Evolutionary conservation across 768 basidiomycete genomes (phyloP).

Genomic region (Auricularia auricula-judae): DNA sequence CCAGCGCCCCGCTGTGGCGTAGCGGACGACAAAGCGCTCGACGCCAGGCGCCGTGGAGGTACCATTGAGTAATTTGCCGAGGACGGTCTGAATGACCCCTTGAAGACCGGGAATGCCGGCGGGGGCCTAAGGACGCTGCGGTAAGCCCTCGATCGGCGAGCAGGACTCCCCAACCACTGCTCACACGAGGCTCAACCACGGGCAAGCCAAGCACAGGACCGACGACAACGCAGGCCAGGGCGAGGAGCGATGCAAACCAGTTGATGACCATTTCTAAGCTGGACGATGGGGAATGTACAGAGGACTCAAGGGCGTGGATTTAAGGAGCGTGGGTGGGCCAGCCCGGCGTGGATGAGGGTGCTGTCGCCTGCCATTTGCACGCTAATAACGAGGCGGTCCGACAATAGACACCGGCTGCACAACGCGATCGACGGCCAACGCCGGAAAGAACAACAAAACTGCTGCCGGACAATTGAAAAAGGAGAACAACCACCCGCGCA

Average conservation of each 20-base stretch:
- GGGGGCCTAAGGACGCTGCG: no score
- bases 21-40: conserved; percentile 52
- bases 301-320: no score
- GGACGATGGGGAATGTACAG: no score
- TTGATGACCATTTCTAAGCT: no score
- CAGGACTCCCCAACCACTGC: no score
- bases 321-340: not conserved
- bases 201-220: not conserved
- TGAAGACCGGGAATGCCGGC: no score
- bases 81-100: not conserved
- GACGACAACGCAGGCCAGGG: not conserved
- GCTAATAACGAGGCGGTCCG: no score
- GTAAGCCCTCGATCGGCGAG: no score
- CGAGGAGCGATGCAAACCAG: not conserved
- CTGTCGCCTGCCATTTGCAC: no score
- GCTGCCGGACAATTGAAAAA: not conserved
- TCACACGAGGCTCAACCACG: not conserved
- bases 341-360: not conserved
- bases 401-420: not conserved
- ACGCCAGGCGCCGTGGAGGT: conserved; percentile 28
- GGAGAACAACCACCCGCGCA: not conserved
- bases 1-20: conserved; percentile 57
- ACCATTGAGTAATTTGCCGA: not conserved
- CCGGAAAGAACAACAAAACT: not conserved
- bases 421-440: not conserved